Base-by-base conservation (phyloP, 2,329 filamentous ascomycete genomes). In the Ramichloridium luteum region DNA sequence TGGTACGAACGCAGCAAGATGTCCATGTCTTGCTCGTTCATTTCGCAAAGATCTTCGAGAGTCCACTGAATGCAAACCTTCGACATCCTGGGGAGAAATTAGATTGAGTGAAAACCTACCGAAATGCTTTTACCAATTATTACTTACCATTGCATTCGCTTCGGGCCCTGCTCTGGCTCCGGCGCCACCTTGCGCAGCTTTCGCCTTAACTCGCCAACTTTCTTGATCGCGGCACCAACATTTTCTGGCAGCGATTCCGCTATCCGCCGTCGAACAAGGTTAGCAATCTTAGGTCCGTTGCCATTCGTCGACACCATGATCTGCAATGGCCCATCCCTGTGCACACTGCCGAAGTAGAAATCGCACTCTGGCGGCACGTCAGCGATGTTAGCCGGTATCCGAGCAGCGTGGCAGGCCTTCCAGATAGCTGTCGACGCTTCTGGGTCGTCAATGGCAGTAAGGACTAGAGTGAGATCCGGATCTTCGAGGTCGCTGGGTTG, bases 241-340 rank as follows among this genome's bases (percentile, higher is more conserved):
- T 90, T 84, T 12, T 64, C 61, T 1, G 90, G 90, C 35, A 98
- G 61, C 29, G 66, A 68, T 13, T 65, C 68, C 12, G 84, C 86
- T 43, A 98, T 93, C 52, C 80, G 74, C 52, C 79, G 72, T 32
- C 88, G 67, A 30, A 98, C 80, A 28, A 86, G 77, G 45, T 83
- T 88, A 6, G 90, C 90, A 41, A 98, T 62, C 53, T 88, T 77
- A 0, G 90, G 90, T 0, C 90, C 90, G 54, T 93, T 94, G 31
- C 90, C 90, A 55, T 96, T 98, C 20, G 90, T 98, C 62, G 82
- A 92, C 47, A 98, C 88, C 90, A 98, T 98, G 50, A 98, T 79
- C 64, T 98, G 90, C 38, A 98, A 60, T 4, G 90, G 90, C 0
- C 90, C 90, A 55, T 98, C 90, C 30, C 90, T 78, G 60, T 98